Percentiles rank a stretch among this genome's conserved stretches.
Evolutionary conservation across 805 yeast species (phyloP).

Genomic region (Ascoidea tarda): DNA sequence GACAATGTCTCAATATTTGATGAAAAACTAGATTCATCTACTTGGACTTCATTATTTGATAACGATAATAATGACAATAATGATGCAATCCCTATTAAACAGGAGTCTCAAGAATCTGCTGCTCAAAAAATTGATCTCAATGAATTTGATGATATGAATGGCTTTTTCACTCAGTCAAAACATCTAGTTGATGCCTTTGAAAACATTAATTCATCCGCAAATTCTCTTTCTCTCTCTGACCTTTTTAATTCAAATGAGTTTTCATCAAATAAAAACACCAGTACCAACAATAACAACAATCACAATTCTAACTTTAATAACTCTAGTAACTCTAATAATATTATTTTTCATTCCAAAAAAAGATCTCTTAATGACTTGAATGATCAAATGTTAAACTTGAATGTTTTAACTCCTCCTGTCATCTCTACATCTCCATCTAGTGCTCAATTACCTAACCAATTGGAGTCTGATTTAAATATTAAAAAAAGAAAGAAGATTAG

Average conservation of each 20-base stretch:
- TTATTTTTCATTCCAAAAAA: no score
- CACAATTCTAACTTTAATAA: not conserved
- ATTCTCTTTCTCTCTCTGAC: not conserved
- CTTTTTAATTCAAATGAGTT: no score
- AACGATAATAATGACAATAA: conserved; percentile 18
- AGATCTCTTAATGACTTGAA: not conserved
- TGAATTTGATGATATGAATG: not conserved
- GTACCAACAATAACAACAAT: not conserved
- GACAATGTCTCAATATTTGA: conserved; percentile 22
- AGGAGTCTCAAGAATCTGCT: conserved; percentile 1
- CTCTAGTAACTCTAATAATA: not conserved
- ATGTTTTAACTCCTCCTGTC: no score
- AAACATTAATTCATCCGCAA: not conserved
- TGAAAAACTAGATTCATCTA: conserved; percentile 21
- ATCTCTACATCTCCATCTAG: not conserved
- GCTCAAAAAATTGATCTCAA: not conserved
- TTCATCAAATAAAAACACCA: not conserved
- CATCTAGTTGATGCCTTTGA: not conserved
- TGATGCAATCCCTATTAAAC: not conserved
- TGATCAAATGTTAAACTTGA: not conserved
- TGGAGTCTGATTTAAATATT: not conserved
- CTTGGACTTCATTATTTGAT: conserved; percentile 53
- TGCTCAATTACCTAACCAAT: not conserved
- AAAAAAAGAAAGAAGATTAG: not conserved
- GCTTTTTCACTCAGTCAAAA: not conserved